Percentiles rank a stretch among this genome's conserved stretches.
Conservation (phyloP, 345 rosid genomes). For the Citrus australasica region DNA sequence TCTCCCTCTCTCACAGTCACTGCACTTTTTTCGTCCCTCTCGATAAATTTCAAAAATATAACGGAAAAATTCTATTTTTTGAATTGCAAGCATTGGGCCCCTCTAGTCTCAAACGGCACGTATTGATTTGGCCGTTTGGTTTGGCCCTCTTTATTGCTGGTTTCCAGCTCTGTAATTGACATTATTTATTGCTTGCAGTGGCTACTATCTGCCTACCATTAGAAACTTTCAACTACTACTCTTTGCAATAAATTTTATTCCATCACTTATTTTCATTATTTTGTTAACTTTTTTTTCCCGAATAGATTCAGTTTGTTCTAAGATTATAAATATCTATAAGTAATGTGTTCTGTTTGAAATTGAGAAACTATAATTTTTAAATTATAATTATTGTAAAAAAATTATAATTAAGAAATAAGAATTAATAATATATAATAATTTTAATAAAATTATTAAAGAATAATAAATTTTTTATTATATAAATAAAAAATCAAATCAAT, state of each 20-base stretch:
- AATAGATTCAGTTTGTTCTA: no score
- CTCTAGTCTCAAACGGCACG: slow-evolving; percentile 32
- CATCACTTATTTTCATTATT: no score
- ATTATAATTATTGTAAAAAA: accelerated
- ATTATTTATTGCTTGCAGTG: slow-evolving; percentile 1
- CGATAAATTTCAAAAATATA: slow-evolving; percentile 45
- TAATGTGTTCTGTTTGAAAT: no score
- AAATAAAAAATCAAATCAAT: no score
- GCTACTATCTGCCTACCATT: not conserved
- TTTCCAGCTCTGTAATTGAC: slow-evolving; percentile 5
- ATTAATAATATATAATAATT: no score
- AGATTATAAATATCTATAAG: no score
- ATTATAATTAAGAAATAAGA: no score
- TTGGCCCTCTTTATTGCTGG: not conserved
- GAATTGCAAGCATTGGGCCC: slow-evolving; percentile 43
- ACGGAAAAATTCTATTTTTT: slow-evolving; percentile 26
- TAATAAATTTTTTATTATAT: no score
- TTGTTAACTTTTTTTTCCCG: no score
- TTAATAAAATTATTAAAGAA: no score
- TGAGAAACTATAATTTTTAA: no score
- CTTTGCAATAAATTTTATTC: not conserved
- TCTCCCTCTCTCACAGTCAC: not conserved
- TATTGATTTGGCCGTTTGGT: not conserved
- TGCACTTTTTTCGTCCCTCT: slow-evolving; percentile 45
- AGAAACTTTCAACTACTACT: not conserved